Conservation (phyloP, 176 grass and related monocot genomes). For the Bonia amplexicaulis region DNA sequence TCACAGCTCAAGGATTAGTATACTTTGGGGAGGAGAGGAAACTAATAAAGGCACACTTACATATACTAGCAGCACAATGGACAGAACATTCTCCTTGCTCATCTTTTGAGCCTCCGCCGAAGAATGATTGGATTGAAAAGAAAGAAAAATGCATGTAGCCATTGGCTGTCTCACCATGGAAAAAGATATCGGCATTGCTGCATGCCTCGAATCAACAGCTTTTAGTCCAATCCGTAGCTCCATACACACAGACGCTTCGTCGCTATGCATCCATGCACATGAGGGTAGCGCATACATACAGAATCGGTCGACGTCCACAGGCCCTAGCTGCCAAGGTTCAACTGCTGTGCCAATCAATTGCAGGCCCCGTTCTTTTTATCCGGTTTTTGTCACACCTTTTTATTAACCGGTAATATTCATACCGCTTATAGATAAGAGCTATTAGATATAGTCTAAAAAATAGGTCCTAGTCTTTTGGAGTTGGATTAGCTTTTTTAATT, state of each 20-base stretch:
- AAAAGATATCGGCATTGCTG: not conserved
- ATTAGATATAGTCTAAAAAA: too few relatives aligned
- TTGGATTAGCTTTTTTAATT: too few relatives aligned
- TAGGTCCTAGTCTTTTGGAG: not conserved
- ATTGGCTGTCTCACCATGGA: not conserved
- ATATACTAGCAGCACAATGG: not conserved
- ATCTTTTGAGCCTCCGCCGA: constrained; percentile 13
- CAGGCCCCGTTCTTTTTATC: too few relatives aligned
- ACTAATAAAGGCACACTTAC: too few relatives aligned
- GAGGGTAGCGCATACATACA: not conserved
- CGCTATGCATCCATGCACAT: not conserved
- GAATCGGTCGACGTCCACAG: not conserved
- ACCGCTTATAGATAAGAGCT: too few relatives aligned
- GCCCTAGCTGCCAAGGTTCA: not conserved
- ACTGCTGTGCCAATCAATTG: not conserved
- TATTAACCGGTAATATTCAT: too few relatives aligned
- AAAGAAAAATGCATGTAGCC: not conserved
- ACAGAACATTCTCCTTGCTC: constrained; percentile 30
- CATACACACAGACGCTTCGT: not conserved
- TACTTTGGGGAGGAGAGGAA: too few relatives aligned
- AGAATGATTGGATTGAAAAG: constrained; percentile 20
- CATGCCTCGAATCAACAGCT: not conserved
- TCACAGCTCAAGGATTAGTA: too few relatives aligned
- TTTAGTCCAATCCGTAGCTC: not conserved
- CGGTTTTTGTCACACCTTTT: too few relatives aligned